A percentile compares a stretch with the other conserved stretches of the same genome.
Evolutionary conservation across 106 monocot species (phyloP).

Genomic region (Platanthera guangdongensis): DNA sequence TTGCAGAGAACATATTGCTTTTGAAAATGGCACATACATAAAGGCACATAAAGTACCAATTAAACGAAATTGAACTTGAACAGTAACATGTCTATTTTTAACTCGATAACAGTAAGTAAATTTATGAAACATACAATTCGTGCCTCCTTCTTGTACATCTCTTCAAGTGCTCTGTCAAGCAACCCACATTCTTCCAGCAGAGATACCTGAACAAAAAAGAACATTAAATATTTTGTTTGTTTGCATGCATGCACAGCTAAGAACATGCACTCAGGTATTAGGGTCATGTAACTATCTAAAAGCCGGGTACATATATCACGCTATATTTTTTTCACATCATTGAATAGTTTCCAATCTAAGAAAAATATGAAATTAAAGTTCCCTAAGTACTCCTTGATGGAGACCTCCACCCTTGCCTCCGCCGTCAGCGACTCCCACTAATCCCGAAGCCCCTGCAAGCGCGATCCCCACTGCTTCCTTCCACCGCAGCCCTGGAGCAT

Average conservation of each 20-base stretch:
- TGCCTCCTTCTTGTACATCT: conserved; percentile 71
- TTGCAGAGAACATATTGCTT: neutral
- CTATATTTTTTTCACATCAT: neutral
- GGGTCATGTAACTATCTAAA: neutral
- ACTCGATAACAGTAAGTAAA: neutral
- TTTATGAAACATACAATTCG: conserved; percentile 55
- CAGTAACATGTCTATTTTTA: neutral
- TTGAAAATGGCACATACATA: neutral
- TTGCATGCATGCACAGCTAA: neutral
- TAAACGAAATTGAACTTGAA: neutral
- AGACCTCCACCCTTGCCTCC: too few species aligned
- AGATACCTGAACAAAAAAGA: conserved; percentile 56
- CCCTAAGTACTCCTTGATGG: neutral
- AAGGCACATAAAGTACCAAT: neutral
- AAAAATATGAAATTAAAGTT: neutral
- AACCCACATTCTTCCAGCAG: conserved; percentile 82
- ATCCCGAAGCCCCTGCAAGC: too few species aligned
- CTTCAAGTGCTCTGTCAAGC: conserved; percentile 79
- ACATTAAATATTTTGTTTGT: neutral
- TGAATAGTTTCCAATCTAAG: neutral
- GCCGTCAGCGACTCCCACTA: too few species aligned
- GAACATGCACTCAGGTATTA: neutral
- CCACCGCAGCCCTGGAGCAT: too few species aligned
- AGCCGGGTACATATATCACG: neutral
- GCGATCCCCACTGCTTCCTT: too few species aligned